These are phyloP conservation scores for Trametes gibbosa DNA, from an alignment of 768 basidiomycete genomes.

Conservation along the genomic window DNA sequence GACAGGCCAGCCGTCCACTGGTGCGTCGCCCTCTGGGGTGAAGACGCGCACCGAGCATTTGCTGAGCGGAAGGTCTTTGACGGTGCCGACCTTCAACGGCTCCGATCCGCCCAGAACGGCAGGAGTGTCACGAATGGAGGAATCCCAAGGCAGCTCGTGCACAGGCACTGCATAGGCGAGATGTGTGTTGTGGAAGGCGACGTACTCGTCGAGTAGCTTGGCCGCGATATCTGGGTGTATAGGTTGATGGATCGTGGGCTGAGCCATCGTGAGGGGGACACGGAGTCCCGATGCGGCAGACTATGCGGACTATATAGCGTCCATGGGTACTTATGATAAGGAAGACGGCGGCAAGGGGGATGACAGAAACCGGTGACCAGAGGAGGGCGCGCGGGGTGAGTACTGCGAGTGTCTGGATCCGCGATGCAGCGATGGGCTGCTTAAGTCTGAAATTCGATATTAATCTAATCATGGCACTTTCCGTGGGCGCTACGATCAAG, in stretches of 20 bases:
- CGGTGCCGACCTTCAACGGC: slow-evolving; percentile 53
- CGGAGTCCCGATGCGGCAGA: background rate
- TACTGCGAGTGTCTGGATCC: background rate
- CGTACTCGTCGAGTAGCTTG: slow-evolving; percentile 65
- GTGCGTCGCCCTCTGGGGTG: slow-evolving; percentile 53
- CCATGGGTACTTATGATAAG: slow-evolving; percentile 10
- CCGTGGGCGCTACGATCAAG: background rate
- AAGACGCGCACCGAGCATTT: slow-evolving; percentile 60
- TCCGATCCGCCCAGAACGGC: slow-evolving; percentile 55
- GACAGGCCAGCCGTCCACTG: slow-evolving; percentile 63
- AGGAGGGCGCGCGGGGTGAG: background rate
- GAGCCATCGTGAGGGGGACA: slow-evolving; percentile 5
- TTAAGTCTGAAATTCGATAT: background rate
- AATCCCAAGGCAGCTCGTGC: slow-evolving; percentile 63
- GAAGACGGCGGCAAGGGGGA: background rate
- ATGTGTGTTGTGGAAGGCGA: slow-evolving; percentile 54
- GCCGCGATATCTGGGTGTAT: slow-evolving; percentile 60
- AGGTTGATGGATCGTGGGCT: slow-evolving; percentile 39
- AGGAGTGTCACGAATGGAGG: slow-evolving; percentile 49
- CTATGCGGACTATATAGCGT: background rate
- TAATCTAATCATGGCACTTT: background rate
- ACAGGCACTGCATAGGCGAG: slow-evolving; percentile 46
- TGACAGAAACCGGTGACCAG: background rate
- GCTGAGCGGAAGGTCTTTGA: slow-evolving; percentile 50
- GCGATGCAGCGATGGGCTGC: background rate